Conservation (phyloP, 2,329 filamentous ascomycete species). For the Xylaria sp. region DNA sequence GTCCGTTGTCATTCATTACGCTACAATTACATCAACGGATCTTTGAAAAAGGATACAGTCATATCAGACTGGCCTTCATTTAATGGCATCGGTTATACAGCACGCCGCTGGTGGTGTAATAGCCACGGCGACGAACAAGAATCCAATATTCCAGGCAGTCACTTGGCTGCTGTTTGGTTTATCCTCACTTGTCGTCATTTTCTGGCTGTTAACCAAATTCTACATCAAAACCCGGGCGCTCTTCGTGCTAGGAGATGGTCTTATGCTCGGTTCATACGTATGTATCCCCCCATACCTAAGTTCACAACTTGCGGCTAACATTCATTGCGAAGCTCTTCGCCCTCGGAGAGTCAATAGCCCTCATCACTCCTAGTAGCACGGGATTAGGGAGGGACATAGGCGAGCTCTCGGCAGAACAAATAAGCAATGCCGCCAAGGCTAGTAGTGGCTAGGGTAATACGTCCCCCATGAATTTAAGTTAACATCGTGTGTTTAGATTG, state of each 20-base stretch:
- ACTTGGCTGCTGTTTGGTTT: conserved; percentile 43
- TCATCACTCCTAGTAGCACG: conserved; percentile 36
- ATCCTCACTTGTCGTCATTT: conserved; percentile 38
- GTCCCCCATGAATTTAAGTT: neutral
- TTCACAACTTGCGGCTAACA: neutral
- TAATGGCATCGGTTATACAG: too few species aligned
- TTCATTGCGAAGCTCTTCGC: conserved; percentile 35
- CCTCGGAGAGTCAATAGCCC: conserved; percentile 39
- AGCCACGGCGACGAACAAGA: too few species aligned
- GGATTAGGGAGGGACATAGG: conserved; percentile 36
- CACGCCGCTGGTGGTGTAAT: too few species aligned
- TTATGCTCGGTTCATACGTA: conserved; percentile 14
- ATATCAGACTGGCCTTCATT: too few species aligned
- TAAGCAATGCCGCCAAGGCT: conserved; percentile 39
- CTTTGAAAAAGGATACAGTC: too few species aligned
- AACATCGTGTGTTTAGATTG: conserved; percentile 8
- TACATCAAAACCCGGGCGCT: conserved; percentile 37
- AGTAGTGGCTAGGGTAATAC: neutral
- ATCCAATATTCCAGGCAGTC: conserved; percentile 26
- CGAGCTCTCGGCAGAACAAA: conserved; percentile 32
- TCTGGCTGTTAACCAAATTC: conserved; percentile 41
- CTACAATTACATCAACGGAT: too few species aligned
- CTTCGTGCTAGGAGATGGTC: conserved; percentile 37
- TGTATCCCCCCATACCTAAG: neutral
- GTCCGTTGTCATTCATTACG: too few species aligned